Conservation (phyloP, 2,329 filamentous ascomycete genomes). For the Stemphylium vesicarium region DNA sequence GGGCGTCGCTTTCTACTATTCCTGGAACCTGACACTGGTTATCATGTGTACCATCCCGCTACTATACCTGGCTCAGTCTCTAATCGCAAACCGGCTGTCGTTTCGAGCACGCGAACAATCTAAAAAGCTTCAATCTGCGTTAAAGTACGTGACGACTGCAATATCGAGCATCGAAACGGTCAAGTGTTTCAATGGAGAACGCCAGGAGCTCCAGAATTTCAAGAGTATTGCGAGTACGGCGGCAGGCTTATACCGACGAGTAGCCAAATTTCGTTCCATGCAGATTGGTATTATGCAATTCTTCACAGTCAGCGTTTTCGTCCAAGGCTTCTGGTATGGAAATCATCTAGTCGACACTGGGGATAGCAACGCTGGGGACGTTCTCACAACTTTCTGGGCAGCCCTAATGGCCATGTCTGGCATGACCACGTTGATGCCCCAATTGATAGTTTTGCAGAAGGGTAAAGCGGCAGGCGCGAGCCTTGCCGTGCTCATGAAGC, state of each 20-base stretch:
- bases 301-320: slow-evolving; percentile 78
- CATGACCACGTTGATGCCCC: slow-evolving; percentile 75
- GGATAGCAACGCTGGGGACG: slow-evolving; percentile 65
- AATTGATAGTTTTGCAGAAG: slow-evolving; percentile 78
- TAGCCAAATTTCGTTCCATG: slow-evolving; percentile 71
- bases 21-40: slow-evolving; percentile 83
- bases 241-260: slow-evolving; percentile 67
- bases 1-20: slow-evolving; percentile 75
- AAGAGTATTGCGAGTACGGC: slow-evolving; percentile 62
- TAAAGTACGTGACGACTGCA: slow-evolving; percentile 73
- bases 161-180: slow-evolving; percentile 81
- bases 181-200: slow-evolving; percentile 82
- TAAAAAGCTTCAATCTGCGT: slow-evolving; percentile 69
- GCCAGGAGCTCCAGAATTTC: slow-evolving; percentile 73
- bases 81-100: slow-evolving; percentile 67
- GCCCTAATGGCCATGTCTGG: slow-evolving; percentile 78
- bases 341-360: slow-evolving; percentile 69
- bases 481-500: slow-evolving; percentile 58
- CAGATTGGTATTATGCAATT: slow-evolving; percentile 78
- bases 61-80: slow-evolving; percentile 64
- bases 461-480: slow-evolving; percentile 75
- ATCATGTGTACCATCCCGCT: slow-evolving; percentile 76
- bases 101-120: slow-evolving; percentile 73
- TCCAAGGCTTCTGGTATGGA: slow-evolving; percentile 90
- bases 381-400: slow-evolving; percentile 86